Evolutionary conservation across 805 yeast genomes (phyloP).

Genomic region (Yamadazyma sp.): DNA sequence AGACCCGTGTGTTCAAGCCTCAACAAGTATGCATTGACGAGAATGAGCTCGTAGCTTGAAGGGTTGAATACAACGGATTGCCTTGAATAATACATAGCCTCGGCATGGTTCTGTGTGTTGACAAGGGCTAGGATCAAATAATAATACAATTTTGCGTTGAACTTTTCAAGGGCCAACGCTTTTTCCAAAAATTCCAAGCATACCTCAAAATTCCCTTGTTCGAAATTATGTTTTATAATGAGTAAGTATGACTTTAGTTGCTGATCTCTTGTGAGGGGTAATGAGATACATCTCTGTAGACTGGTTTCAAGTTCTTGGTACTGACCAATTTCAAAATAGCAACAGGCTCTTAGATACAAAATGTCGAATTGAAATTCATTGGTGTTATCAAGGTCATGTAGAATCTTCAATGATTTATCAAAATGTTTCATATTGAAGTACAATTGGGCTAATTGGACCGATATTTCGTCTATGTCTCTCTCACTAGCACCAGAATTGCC

Average conservation of each 20-base stretch:
- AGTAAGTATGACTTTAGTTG: background rate
- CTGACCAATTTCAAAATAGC: slow-evolving; percentile 1
- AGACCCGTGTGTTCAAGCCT: background rate
- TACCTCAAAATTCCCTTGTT: background rate
- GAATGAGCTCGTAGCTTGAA: slow-evolving; percentile 9
- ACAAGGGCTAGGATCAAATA: slow-evolving; percentile 8
- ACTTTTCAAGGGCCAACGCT: slow-evolving; percentile 2
- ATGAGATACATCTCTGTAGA: background rate
- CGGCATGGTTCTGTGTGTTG: slow-evolving; percentile 2
- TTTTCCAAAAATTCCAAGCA: slow-evolving; percentile 1
- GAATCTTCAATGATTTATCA: slow-evolving; percentile 3
- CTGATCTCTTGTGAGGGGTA: background rate
- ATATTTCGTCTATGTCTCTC: background rate
- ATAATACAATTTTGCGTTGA: slow-evolving; percentile 8
- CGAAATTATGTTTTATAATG: background rate
- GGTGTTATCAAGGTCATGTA: background rate
- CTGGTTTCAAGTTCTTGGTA: slow-evolving; percentile 1
- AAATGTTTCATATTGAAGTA: slow-evolving; percentile 5
- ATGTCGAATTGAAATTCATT: slow-evolving; percentile 1
- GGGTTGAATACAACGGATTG: slow-evolving; percentile 10
- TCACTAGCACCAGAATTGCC: background rate
- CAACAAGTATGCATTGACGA: slow-evolving; percentile 6
- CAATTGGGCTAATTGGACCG: slow-evolving; percentile 6
- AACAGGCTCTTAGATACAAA: slow-evolving; percentile 1
- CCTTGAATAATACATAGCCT: slow-evolving; percentile 9